A percentile compares a stretch with the other conserved stretches of the same genome.
Conservation (phyloP, 257 asterid genomes). For the Gentiana dahurica region DNA sequence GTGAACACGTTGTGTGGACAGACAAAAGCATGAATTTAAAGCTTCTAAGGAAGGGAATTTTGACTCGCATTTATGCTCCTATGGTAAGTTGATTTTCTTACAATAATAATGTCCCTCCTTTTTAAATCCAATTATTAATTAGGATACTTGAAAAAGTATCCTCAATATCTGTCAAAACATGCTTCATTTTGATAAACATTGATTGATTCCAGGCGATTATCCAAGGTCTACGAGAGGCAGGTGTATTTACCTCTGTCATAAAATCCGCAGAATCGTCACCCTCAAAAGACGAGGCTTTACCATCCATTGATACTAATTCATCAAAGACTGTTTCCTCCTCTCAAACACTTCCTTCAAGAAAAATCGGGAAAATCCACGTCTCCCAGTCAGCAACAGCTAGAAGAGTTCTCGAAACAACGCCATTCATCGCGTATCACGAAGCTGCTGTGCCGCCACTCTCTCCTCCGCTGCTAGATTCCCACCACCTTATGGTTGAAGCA, state of each 20-base stretch:
- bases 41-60: conserved; percentile 83
- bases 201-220: conserved; percentile 53
- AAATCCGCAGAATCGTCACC: conserved; percentile 46
- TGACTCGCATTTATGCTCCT: conserved; percentile 90
- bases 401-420: conserved; percentile 29
- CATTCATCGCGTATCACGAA: conserved; percentile 20
- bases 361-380: conserved; percentile 36
- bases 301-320: conserved; percentile 56
- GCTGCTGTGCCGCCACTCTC: conserved; percentile 74
- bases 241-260: conserved; percentile 54
- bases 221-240: conserved; percentile 85
- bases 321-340: conserved; percentile 35
- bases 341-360: conserved; percentile 51
- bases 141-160: too few relatives aligned
- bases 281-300: conserved; percentile 54
- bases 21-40: conserved; percentile 66
- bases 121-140: too few relatives aligned
- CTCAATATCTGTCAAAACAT: too few relatives aligned
- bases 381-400: conserved; percentile 41
- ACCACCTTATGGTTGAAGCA: conserved; percentile 38
- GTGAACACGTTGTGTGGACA: conserved; percentile 90
- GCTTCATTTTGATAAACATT: too few relatives aligned
- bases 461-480: conserved; percentile 53
- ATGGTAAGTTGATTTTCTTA: conserved; percentile 43
- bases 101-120: too few relatives aligned